Conservation (phyloP, 2,329 filamentous ascomycete genomes). For the Fusarium vanettenii region DNA sequence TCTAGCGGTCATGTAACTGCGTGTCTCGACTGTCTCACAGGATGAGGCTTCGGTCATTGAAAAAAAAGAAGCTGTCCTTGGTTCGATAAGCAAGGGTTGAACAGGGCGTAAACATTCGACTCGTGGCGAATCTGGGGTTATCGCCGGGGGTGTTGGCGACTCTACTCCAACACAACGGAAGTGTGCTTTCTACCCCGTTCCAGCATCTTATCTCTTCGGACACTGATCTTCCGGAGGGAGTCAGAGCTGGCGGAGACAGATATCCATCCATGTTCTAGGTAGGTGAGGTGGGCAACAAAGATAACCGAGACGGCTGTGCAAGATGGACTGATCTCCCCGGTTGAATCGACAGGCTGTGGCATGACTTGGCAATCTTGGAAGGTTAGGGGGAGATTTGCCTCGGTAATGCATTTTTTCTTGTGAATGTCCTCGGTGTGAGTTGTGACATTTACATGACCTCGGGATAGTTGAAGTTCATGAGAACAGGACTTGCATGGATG, state of each 20-base stretch:
- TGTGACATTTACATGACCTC: not conserved
- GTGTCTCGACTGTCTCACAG: not conserved
- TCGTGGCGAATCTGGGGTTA: not conserved
- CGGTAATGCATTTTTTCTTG: not conserved
- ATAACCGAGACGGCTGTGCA: not conserved
- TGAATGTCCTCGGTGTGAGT: not conserved
- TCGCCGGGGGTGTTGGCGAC: not conserved
- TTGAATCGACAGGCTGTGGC: not conserved
- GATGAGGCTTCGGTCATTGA: not conserved
- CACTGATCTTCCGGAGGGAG: not conserved
- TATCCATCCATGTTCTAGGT: not conserved
- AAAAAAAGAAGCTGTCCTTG: not conserved
- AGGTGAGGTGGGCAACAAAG: not conserved
- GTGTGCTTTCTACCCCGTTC: not conserved
- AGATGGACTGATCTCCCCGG: constrained; percentile 7
- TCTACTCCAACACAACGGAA: not conserved
- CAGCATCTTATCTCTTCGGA: not conserved
- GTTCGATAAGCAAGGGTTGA: not conserved
- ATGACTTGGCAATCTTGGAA: not conserved
- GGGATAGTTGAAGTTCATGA: not conserved
- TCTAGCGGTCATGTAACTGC: not conserved
- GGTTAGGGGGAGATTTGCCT: not conserved
- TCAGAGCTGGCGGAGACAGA: not conserved
- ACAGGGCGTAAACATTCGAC: not conserved
- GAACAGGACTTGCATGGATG: not conserved